Evolutionary conservation across 441 rosid species (phyloP).

Genomic region (Manihot esculenta): DNA sequence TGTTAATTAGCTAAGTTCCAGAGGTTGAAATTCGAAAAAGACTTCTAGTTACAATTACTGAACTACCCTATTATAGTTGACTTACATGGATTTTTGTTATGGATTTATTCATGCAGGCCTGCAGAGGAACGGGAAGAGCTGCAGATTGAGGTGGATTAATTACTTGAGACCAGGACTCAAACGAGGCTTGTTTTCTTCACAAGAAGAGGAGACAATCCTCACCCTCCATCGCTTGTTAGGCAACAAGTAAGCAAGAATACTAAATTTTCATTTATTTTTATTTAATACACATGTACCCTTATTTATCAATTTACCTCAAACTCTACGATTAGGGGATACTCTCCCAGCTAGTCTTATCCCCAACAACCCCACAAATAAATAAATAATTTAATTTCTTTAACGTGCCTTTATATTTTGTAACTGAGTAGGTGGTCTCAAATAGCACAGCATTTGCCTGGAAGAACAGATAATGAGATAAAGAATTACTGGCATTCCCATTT

Average conservation of each 20-base stretch:
- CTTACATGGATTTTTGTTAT: neutral
- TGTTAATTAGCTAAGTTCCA: neutral
- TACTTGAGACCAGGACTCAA: conserved; percentile 81
- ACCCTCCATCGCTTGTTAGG: conserved; percentile 69
- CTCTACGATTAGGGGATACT: neutral
- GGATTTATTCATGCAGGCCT: conserved; percentile 43
- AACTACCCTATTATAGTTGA: conserved; percentile 18
- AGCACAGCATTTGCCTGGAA: conserved; percentile 68
- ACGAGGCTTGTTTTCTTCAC: conserved; percentile 50
- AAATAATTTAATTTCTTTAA: too few species aligned
- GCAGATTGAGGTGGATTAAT: conserved; percentile 88
- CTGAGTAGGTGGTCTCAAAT: conserved; percentile 76
- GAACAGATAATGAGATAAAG: conserved; percentile 92
- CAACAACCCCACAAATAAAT: too few species aligned
- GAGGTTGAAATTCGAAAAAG: neutral
- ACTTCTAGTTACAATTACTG: conserved; percentile 11
- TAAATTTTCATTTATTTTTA: neutral
- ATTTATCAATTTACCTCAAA: too few species aligned
- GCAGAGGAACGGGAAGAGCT: conserved; percentile 91
- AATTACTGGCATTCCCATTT: conserved; percentile 87
- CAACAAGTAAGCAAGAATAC: conserved; percentile 60
- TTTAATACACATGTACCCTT: neutral
- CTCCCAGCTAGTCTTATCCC: neutral
- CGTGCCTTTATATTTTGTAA: neutral
- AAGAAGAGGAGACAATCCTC: conserved; percentile 69